These are phyloP conservation scores for Euphorbia peplus DNA, from an alignment of 345 rosid genomes.

Conservation along the genomic window DNA sequence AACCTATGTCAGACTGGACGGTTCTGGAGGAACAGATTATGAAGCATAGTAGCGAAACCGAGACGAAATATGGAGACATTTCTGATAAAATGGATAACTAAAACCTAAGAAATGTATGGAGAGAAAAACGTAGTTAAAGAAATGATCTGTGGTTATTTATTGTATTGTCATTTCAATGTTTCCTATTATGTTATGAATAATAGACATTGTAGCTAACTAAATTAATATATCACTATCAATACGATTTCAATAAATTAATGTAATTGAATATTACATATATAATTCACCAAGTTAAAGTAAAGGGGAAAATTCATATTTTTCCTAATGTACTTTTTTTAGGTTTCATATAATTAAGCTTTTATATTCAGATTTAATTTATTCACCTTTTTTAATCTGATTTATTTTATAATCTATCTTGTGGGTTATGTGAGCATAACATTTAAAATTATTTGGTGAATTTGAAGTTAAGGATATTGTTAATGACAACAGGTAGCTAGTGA, in stretches of 20 bases:
- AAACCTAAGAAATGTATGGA: not conserved
- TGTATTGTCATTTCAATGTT: not conserved
- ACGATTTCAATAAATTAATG: not conserved
- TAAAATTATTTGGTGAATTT: too few species aligned
- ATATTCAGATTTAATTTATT: too few species aligned
- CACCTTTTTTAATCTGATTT: too few species aligned
- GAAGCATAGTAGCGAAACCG: not conserved
- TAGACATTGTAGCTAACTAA: not conserved
- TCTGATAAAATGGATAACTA: not conserved
- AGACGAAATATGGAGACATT: not conserved
- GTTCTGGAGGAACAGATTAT: not conserved
- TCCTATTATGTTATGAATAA: not conserved
- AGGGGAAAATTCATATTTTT: too few species aligned
- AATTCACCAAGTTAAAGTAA: too few species aligned
- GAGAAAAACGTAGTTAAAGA: not conserved
- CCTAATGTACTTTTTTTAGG: too few species aligned
- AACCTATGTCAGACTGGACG: not conserved
- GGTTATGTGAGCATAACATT: too few species aligned
- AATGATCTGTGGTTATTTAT: too few species aligned
- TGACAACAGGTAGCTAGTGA: not conserved
- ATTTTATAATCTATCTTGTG: too few species aligned
- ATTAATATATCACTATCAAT: not conserved
- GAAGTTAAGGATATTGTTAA: slow-evolving; percentile 10
- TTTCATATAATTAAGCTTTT: too few species aligned
- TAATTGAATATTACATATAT: too few species aligned